Evolutionary conservation across 768 basidiomycete species (phyloP).

Genomic region (Boletus pseudo-olivaceus): DNA sequence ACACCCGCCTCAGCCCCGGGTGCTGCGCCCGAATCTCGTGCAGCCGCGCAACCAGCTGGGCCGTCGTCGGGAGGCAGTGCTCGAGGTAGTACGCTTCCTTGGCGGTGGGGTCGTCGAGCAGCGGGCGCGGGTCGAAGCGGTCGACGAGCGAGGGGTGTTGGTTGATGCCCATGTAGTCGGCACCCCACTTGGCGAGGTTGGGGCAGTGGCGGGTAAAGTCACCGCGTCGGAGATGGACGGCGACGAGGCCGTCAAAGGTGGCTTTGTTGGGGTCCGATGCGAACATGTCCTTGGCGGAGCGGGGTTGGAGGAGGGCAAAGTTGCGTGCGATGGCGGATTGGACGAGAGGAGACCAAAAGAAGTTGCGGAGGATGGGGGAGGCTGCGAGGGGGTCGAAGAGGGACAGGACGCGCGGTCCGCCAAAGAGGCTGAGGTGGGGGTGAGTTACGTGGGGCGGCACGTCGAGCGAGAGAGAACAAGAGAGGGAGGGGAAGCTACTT

Average conservation of each 20-base stretch:
- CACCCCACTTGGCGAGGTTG: constrained; percentile 43
- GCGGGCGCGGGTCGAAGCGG: constrained; percentile 33
- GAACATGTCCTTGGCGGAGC: constrained; percentile 23
- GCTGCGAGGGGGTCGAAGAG: constrained; percentile 41
- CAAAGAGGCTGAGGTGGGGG: constrained; percentile 41
- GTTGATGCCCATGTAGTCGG: constrained; percentile 50
- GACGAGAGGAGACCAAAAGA: constrained; percentile 54
- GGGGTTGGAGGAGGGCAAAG: constrained; percentile 40
- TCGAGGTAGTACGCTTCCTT: constrained; percentile 10
- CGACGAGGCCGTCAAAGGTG: constrained; percentile 44
- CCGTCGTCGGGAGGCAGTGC: constrained; percentile 41
- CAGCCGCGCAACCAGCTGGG: constrained; percentile 40
- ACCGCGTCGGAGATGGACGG: constrained; percentile 55
- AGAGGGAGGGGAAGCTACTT: constrained; percentile 14
- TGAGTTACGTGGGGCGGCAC: not conserved
- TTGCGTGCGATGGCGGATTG: constrained; percentile 47
- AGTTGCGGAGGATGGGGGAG: constrained; percentile 50
- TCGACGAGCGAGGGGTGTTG: constrained; percentile 39
- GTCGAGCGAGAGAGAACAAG: not conserved
- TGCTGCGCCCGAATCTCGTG: constrained; percentile 34
- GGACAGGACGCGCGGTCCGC: constrained; percentile 37
- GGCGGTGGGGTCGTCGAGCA: constrained; percentile 2
- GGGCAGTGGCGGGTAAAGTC: constrained; percentile 59
- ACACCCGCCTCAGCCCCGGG: constrained; percentile 33
- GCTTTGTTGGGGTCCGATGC: constrained; percentile 11